Evolutionary conservation across 2,329 filamentous ascomycete genomes (phyloP), one percentile per base, ranked within the genome.

Genomic region (Venturia nashicola): DNA sequence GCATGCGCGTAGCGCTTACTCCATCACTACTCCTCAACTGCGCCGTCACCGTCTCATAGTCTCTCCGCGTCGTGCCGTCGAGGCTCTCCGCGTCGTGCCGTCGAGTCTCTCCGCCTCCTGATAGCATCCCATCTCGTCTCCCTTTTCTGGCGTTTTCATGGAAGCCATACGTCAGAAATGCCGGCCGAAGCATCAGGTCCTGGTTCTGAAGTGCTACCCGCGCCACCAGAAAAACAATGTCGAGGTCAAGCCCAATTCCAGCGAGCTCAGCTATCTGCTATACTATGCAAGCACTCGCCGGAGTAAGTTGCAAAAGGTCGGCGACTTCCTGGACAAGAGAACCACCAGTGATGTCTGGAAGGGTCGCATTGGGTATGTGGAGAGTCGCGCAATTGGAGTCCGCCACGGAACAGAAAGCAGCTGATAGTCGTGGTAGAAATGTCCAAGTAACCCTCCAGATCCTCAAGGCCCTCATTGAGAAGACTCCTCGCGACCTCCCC

Each of bases 381-480:
- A 27, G 23, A 36, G 27, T 57, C 32, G 51, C 27, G 51, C 51
- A 36, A 57, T 36, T 36, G 27, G 20, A 57, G 27, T 27, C 14
- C 23, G 27, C 11, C 23, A 16, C 14, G 12, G 11, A 5, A 16
- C 16, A 55, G 32, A 36, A 51, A 18, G 42, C 43, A 16, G 18
- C 46, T 44, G 61, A 44, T 39, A 14, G 2, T 43, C 12, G 46
- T 39, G 64, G 23, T 70, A 94, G 90, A 69, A 95, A 95, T 79
- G 90, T 96, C 65, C 91, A 96, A 75, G 91, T 99, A 68, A 97
- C 92, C 2, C 86, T 99, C 65, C 89, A 95, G 75, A 97, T 99
- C 69, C 82, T 97, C 68, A 86, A 88, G 66, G 91, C 92, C 57
- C 82, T 99, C 70, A 91, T 97, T 75, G 92, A 97, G 73, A 97